Base-by-base conservation (phyloP, 306 rosid genomes). In the Vigna reflexopilosa region DNA sequence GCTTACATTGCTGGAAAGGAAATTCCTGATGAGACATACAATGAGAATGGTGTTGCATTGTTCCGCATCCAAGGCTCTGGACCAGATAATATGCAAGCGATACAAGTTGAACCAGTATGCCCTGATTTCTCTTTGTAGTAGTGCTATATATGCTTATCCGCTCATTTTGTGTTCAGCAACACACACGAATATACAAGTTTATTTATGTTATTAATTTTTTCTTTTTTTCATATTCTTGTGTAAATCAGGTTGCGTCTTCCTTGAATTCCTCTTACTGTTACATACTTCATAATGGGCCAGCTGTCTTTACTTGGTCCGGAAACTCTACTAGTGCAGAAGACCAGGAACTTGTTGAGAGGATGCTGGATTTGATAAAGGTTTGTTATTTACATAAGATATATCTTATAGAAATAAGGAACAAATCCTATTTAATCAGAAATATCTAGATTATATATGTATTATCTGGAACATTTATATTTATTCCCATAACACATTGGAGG, bases 21-120 rank as follows among this genome's bases (percentile, higher is more conserved):
- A 85, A 80, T 89, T 69, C 89, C 90, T 32, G 97, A 93, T 78
- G 91, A 85, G 77, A 93, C 98, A 66, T 93, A 91, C 78, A 82
- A 80, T 40, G 97, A 91, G 73, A 94, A 89, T 50, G 94, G 91
- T 66, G 78, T 91, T 80, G 97, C 98, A 66, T 79, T 91, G 73
- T 93, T 93, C 73, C 91, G 98, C 78, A 88, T 93, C 72, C 98
- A 93, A 81, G 98, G 98, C 76, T 85, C 98, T 50, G 98, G 98
- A 56, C 93, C 98, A 11, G 98, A 93, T 54, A 93, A 91, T 82
- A 93, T 93, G 98, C 98, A 93, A 87, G 97, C 98, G 20, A 89
- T 93, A 77, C 98, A 93, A 93, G 94, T 93, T 73, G 98, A 91
- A 56, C 67, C 94, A 19, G 98, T 93, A 74, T 51, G 91, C 79